Evolutionary conservation across 1,284 basidiomycete genomes (phyloP), one percentile per base, ranked within the genome.

Genomic region (Rhodotorula sp.): DNA sequence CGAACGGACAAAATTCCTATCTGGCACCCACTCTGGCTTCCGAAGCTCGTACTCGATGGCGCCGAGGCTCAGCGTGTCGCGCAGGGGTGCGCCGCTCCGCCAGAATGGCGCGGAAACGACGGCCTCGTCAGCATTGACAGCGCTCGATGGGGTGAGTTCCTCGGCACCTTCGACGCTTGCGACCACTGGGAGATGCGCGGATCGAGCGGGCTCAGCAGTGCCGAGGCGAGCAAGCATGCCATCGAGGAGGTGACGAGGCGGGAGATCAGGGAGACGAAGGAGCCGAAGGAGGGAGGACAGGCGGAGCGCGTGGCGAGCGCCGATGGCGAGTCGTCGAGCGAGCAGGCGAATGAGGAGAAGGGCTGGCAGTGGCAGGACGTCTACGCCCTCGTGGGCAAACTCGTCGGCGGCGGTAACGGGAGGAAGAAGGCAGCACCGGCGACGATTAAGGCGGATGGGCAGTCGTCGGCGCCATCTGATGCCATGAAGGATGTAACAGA

Each of bases 151-250:
- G 94, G 94, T 31, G 91, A 94, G 77, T 95, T 77, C 80, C 81
- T 99, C 24, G 95, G 95, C 8, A 87, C 88, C 28, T 84, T 99
- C 78, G 91, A 96, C 72, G 89, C 88, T 4, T 90, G 88, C 75
- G 94, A 99, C 82, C 96, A 99, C 79, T 99, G 96, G 96, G 91
- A 96, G 77, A 85, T 98, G 77, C 83, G 96, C 66, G 96, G 96
- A 0, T 88, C 83, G 64, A 82, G 83, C n/a, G 84, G 83, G 10
- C 81, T 82, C 69, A 80, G 80, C 4, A 76, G 48, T 13, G 71
- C 70, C 4, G 73, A 69, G 34, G 69, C 69, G 62, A 65, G 62
- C 46, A 72, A 72, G 57, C 53, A 61, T 18, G 71, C 71, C 4
- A 60, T 74, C 30, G 68, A 67, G 53, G 55, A 74, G 44, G 60